Conservation (phyloP, 371 early-diverging fungal species). For the Lichtheimia hyalospora region DNA sequence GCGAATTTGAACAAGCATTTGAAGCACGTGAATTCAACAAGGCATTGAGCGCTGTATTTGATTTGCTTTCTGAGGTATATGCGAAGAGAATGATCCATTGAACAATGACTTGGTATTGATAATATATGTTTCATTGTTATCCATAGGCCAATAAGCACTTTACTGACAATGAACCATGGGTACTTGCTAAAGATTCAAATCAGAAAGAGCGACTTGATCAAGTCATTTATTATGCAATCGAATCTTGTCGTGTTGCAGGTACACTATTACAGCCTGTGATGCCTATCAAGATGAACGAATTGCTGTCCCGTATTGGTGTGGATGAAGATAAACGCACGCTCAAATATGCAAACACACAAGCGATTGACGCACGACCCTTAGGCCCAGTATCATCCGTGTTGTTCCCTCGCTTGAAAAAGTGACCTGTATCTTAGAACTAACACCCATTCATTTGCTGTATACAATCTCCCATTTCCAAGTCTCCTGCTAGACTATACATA, state of each 20-base stretch:
- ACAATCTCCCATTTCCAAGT: too few relatives aligned
- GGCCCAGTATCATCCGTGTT: neutral
- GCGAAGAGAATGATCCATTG: neutral
- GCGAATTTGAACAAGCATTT: constrained; percentile 32
- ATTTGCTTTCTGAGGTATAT: constrained; percentile 55
- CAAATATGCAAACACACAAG: neutral
- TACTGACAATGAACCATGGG: constrained; percentile 81
- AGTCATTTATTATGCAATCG: constrained; percentile 73
- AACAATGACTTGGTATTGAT: neutral
- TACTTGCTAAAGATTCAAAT: constrained; percentile 46
- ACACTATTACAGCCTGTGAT: constrained; percentile 86
- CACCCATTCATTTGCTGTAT: too few relatives aligned
- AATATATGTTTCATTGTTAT: neutral
- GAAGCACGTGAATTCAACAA: constrained; percentile 50
- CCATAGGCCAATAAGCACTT: constrained; percentile 81
- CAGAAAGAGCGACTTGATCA: constrained; percentile 47
- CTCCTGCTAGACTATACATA: too few relatives aligned
- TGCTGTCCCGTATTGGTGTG: constrained; percentile 68
- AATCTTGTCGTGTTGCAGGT: constrained; percentile 73
- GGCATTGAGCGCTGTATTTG: constrained; percentile 55
- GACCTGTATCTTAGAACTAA: neutral
- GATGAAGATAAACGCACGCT: constrained; percentile 40
- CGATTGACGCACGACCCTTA: neutral
- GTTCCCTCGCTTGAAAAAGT: constrained; percentile 9
- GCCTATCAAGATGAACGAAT: constrained; percentile 69